Evolutionary conservation across 2,329 filamentous ascomycete species (phyloP), one percentile per base, ranked within the genome.

Genomic region (Bipolaris bicolor): DNA sequence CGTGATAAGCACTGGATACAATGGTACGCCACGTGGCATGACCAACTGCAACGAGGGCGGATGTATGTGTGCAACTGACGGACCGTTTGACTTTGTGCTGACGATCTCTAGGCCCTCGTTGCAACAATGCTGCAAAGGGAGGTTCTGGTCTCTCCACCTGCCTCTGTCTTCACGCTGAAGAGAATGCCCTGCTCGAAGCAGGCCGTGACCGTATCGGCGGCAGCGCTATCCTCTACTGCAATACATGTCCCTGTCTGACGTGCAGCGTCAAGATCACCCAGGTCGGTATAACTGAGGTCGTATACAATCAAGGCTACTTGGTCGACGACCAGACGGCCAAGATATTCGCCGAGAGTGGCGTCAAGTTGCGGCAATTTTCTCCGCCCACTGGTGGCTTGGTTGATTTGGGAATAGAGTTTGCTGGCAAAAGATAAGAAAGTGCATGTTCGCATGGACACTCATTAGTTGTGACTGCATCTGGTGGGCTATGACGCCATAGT

Each of bases 241-340:
- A 97, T 74, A 97, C 93, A 0, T 99, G 95, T 77, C 95, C 95
- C 3, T 99, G 95, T 75, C 81, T 99, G 76, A 99, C 95, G 2
- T 99, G 95, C 78, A 97, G 92, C 70, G 96, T 99, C 81, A 99
- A 99, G 81, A 98, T 99, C 71, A 91, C 92, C 20, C 95, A 99
- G 79, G 92, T 98, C 7, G 95, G 95, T 16, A 97, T 99, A 64
- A 87, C 86, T 40, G 95, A 99, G 81, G 95, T 99, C 13, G 93
- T 99, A 13, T 99, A 97, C 71, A 93, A 88, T 64, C 90, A 96
- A 73, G 88, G 90, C 24, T 99, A 99, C 75, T 94, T 94, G 74
- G 97, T 99, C 89, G 95, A 99, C 72, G 85, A 82, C 15, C 69
- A 86, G 75, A 90, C 92, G 36, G 92, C 93, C 7, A 85, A 86